Base-by-base conservation (phyloP, 495 filamentous ascomycete genomes). In the Xylaria curta region DNA sequence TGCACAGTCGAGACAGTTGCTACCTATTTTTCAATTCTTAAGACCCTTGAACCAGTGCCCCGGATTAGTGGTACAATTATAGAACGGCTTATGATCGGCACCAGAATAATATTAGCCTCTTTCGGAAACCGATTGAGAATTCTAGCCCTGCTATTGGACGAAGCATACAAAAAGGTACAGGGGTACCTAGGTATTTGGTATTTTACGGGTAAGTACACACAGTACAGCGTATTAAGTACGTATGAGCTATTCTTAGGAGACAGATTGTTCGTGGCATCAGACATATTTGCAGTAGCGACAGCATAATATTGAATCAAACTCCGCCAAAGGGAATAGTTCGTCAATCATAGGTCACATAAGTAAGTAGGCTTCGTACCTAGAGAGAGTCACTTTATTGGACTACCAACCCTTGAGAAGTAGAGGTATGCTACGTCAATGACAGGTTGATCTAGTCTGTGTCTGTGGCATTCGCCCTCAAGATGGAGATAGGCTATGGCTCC, bases 11-110 rank as follows among this genome's bases (percentile, higher is more conserved):
- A 62, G 42, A 44, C 10, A 24, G 36, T 17, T n/a, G 26, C n/a
- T 13, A 62, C 10, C 42, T 15, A 28, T 31, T 60, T 26, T 26
- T 7, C 49, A 53, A 24, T 33, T 60, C 7, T 15, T 21, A 21
- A 38, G 58, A 56, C 65, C 65, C 65, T 67, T 33, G 49, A 56
- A 26, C 66, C 66, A 49, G 38, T 60, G 53, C 66, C 66, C 66
- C 66, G 66, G 66, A 69, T 69, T 61, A 38, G 17, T 47, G 38
- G 56, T 60, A 59, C 66, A 60, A 46, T 69, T 69, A 69, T 69
- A 69, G 66, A 60, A 69, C 66, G 66, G 66, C 36, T 59, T 44
- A 36, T 33, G 66, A 33, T 68, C 66, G 40, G 53, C 54, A 61
- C 26, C 5, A 47, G 47, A 49, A 21, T 44, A 49, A 49, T 61